Evolutionary conservation across 352 stramenopile species (phyloP).

Genomic region (Phytophthora crassamura): DNA sequence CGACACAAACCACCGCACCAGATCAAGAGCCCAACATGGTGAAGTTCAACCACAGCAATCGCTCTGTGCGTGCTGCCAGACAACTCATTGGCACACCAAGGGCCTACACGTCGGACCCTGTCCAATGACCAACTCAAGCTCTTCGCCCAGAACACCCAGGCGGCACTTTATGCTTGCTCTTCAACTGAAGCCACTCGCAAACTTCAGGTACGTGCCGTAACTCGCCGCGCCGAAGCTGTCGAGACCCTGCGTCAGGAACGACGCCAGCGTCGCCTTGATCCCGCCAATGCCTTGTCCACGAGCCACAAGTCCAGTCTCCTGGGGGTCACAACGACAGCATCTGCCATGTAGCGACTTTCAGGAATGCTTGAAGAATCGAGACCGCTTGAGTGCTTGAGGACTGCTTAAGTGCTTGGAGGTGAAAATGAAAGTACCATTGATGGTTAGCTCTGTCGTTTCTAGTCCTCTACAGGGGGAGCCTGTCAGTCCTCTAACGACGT

Average conservation of each 20-base stretch:
- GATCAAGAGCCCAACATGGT: slow-evolving; percentile 17
- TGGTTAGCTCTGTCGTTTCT: too few species aligned
- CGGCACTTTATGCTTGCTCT: slow-evolving; percentile 8
- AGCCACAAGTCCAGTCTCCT: slow-evolving; percentile 23
- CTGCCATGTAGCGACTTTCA: too few species aligned
- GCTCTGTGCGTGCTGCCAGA: slow-evolving; percentile 3
- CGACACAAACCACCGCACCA: neutral
- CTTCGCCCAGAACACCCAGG: slow-evolving; percentile 14
- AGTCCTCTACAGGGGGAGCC: too few species aligned
- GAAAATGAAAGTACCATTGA: too few species aligned
- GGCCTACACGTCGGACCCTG: slow-evolving; percentile 1
- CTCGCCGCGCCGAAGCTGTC: slow-evolving; percentile 16
- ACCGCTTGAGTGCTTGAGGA: too few species aligned
- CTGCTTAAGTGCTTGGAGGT: too few species aligned
- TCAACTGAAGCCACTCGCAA: slow-evolving; percentile 5
- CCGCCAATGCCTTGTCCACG: slow-evolving; percentile 15
- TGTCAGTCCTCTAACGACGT: too few species aligned
- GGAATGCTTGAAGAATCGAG: too few species aligned
- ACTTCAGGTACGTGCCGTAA: slow-evolving; percentile 25
- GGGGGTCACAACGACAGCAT: slow-evolving; percentile 5
- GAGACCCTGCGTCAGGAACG: slow-evolving; percentile 18
- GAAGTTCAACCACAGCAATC: slow-evolving; percentile 6
- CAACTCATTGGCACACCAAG: slow-evolving; percentile 10
- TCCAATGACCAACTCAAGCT: slow-evolving; percentile 20
- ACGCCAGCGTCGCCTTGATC: slow-evolving; percentile 22